Conservation (phyloP, 257 asterid species). For the Ligustrum vulgare region DNA sequence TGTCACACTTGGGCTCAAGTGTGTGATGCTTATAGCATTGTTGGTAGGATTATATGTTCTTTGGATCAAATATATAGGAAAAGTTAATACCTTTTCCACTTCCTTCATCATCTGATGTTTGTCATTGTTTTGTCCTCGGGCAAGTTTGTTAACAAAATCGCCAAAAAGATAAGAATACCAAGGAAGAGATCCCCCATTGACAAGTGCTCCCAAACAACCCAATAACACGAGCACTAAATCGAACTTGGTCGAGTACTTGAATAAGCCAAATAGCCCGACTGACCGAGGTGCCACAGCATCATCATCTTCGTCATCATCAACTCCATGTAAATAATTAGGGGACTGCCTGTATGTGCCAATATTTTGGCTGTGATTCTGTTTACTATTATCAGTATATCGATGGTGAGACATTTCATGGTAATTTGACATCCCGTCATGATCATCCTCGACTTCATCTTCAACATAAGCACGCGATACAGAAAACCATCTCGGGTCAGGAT, state of each 20-base stretch:
- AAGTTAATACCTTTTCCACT: constrained; percentile 51
- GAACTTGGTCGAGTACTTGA: constrained; percentile 64
- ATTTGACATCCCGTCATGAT: constrained; percentile 11
- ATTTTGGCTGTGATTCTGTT: constrained; percentile 14
- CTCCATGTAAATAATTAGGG: constrained; percentile 18
- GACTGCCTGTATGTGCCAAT: constrained; percentile 24
- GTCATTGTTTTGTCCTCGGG: constrained; percentile 30
- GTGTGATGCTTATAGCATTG: no score
- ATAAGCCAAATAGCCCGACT: constrained; percentile 59
- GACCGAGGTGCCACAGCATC: constrained; percentile 37
- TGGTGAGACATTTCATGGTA: background rate
- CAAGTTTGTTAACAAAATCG: constrained; percentile 62
- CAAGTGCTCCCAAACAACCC: constrained; percentile 75
- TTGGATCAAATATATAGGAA: background rate
- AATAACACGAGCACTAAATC: constrained; percentile 61
- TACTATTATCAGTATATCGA: constrained; percentile 20
- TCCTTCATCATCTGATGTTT: constrained; percentile 62
- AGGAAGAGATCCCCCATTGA: constrained; percentile 90
- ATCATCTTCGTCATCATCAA: constrained; percentile 46
- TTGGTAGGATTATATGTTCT: background rate
- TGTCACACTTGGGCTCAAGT: no score
- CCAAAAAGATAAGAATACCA: constrained; percentile 86
- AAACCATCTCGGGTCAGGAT: constrained; percentile 47
- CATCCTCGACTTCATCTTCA: constrained; percentile 10
- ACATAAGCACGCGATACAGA: constrained; percentile 47